phyloP scores from a whole-genome alignment of 169 alveolate species.

The Plasmodium chabaudi region DNA sequence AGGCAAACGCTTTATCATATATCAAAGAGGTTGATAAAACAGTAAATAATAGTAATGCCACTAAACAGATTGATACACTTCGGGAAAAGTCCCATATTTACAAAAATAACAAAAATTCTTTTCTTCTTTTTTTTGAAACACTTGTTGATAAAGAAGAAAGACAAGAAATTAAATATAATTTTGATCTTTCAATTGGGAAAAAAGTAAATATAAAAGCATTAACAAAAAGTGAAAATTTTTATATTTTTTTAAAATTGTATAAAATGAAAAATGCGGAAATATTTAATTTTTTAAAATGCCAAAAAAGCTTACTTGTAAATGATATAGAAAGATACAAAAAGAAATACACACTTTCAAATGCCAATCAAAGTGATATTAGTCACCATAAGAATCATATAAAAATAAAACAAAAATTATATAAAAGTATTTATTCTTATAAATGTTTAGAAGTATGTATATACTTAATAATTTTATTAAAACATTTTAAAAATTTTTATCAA shows the following conservation, averaged over 20 bases:
- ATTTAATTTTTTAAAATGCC: slow-evolving; percentile 64
- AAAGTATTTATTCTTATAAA: slow-evolving; percentile 53
- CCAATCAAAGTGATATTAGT: neutral
- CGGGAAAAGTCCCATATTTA: slow-evolving; percentile 1
- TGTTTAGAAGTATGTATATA: slow-evolving; percentile 69
- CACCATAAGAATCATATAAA: neutral
- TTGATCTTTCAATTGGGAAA: slow-evolving; percentile 48
- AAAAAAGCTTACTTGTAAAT: slow-evolving; percentile 23
- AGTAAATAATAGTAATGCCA: neutral
- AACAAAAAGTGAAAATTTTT: slow-evolving; percentile 70
- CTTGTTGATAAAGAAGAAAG: slow-evolving; percentile 47
- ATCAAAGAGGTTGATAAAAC: neutral
- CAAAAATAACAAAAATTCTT: slow-evolving; percentile 28
- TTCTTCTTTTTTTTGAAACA: slow-evolving; percentile 41
- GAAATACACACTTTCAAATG: slow-evolving; percentile 5
- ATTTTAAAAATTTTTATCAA: slow-evolving; percentile 69
- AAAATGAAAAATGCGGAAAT: slow-evolving; percentile 73
- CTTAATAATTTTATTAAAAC: slow-evolving; percentile 60
- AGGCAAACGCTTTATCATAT: neutral
- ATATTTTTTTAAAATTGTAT: slow-evolving; percentile 49
- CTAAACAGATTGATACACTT: neutral
- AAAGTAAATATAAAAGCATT: slow-evolving; percentile 64
- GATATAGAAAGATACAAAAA: slow-evolving; percentile 56
- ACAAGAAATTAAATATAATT: slow-evolving; percentile 49
- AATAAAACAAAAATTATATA: slow-evolving; percentile 35